A percentile compares a stretch with the other conserved stretches of the same genome.
These are phyloP conservation scores for Ophiostoma sp. DNA, from an alignment of 2,329 filamentous ascomycete genomes.

Conservation along the genomic window DNA sequence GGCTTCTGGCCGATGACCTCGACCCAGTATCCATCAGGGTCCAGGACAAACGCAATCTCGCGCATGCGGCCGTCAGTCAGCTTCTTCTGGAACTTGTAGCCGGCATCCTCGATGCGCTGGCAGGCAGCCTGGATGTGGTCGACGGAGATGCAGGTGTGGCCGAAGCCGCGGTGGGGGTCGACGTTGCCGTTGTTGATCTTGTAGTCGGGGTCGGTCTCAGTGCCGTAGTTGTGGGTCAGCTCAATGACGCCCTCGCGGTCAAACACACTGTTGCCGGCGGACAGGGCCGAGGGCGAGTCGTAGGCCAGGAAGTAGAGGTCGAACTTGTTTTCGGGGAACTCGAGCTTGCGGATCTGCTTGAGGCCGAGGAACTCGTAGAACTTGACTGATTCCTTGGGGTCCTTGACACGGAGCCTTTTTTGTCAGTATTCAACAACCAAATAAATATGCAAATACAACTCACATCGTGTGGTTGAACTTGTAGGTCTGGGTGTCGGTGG, in stretches of 20 bases:
- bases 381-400: slow-evolving; percentile 82
- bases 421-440: slow-evolving; percentile 13
- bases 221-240: slow-evolving; percentile 79
- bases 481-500: slow-evolving; percentile 73
- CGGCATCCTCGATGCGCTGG: slow-evolving; percentile 79
- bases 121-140: slow-evolving; percentile 87
- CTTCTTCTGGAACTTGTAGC: slow-evolving; percentile 94
- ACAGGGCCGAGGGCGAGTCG: slow-evolving; percentile 69
- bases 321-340: slow-evolving; percentile 84
- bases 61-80: slow-evolving; percentile 81
- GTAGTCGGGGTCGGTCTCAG: slow-evolving; percentile 76
- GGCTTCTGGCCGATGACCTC: slow-evolving; percentile 71
- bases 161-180: slow-evolving; percentile 79
- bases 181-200: slow-evolving; percentile 81
- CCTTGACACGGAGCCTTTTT: slow-evolving; percentile 70
- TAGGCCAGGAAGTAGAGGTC: slow-evolving; percentile 94
- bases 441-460: background rate
- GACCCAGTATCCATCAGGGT: slow-evolving; percentile 84
- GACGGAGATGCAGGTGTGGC: slow-evolving; percentile 78
- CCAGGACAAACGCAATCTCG: slow-evolving; percentile 82
- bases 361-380: slow-evolving; percentile 94
- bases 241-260: slow-evolving; percentile 89
- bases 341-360: slow-evolving; percentile 72
- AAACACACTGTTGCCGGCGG: slow-evolving; percentile 63
- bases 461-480: slow-evolving; percentile 84